Conservation (phyloP, 2,329 filamentous ascomycete species). For the Fonsecaea monophora region DNA sequence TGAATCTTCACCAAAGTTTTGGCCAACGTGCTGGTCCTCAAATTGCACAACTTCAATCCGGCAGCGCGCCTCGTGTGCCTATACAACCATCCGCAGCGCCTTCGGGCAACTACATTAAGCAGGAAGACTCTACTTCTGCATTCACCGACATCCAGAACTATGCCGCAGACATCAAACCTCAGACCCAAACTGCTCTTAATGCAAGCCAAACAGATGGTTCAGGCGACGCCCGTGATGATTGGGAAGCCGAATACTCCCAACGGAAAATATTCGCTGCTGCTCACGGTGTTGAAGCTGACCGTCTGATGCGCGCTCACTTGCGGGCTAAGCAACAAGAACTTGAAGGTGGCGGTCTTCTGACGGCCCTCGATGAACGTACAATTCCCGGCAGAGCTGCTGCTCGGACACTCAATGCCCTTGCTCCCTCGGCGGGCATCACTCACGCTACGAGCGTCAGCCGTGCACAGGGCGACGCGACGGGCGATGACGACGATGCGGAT, state of each 20-base stretch:
- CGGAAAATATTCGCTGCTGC: constrained; percentile 50
- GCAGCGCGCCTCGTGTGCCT: constrained; percentile 39
- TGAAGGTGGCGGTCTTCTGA: constrained; percentile 56
- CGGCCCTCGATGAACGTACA: constrained; percentile 51
- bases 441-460: constrained; percentile 32
- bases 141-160: constrained; percentile 32
- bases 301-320: constrained; percentile 52
- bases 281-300: constrained; percentile 48
- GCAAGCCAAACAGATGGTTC: constrained; percentile 78
- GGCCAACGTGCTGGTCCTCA: constrained; percentile 40
- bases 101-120: constrained; percentile 44
- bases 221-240: constrained; percentile 64
- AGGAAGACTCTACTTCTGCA: constrained; percentile 31
- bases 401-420: constrained; percentile 42
- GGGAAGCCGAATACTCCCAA: constrained; percentile 55
- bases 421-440: constrained; percentile 26
- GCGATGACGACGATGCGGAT: constrained; percentile 62
- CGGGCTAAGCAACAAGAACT: constrained; percentile 50
- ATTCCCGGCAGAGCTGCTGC: constrained; percentile 48
- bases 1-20: constrained; percentile 39
- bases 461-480: constrained; percentile 64
- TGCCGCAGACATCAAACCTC: constrained; percentile 18
- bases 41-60: constrained; percentile 43
- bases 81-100: constrained; percentile 53
- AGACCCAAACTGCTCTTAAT: constrained; percentile 47